phyloP scores from a whole-genome alignment of 495 filamentous ascomycete genomes.

The Tetracladium setigerum region DNA sequence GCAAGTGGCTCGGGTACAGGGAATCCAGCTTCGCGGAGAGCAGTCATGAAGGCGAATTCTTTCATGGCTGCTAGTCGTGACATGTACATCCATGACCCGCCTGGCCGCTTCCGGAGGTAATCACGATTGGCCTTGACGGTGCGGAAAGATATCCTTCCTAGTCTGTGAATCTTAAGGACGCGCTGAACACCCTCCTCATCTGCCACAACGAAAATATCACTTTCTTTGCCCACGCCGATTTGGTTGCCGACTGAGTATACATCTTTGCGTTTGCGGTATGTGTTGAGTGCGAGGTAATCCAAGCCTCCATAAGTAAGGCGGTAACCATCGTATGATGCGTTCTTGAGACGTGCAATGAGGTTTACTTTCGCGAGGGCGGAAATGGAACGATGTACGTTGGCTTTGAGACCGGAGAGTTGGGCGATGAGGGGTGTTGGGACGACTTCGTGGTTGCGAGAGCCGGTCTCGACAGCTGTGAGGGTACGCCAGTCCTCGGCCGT shows the following conservation, averaged over 20 bases:
- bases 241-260: slow-evolving; percentile 92
- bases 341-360: slow-evolving; percentile 86
- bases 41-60: slow-evolving; percentile 89
- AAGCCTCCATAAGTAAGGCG: slow-evolving; percentile 93
- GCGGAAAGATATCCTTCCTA: slow-evolving; percentile 95
- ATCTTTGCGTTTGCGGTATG: slow-evolving; percentile 66
- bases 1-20: slow-evolving; percentile 79
- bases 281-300: slow-evolving; percentile 90
- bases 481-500: slow-evolving; percentile 90
- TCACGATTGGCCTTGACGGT: slow-evolving; percentile 92
- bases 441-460: slow-evolving; percentile 92
- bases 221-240: slow-evolving; percentile 95
- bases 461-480: slow-evolving; percentile 86
- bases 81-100: slow-evolving; percentile 95
- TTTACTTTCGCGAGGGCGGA: slow-evolving; percentile 87
- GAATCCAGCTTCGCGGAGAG: slow-evolving; percentile 73
- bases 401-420: slow-evolving; percentile 71
- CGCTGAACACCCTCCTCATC: slow-evolving; percentile 53
- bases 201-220: slow-evolving; percentile 89
- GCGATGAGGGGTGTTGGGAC: slow-evolving; percentile 86
- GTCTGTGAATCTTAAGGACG: slow-evolving; percentile 87
- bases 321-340: slow-evolving; percentile 97
- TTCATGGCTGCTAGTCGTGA: slow-evolving; percentile 84
- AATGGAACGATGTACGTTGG: slow-evolving; percentile 81
- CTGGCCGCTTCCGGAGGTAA: slow-evolving; percentile 76